phyloP scores from a whole-genome alignment of 2,329 filamentous ascomycete genomes.

The Paramyrothecium sp. region DNA sequence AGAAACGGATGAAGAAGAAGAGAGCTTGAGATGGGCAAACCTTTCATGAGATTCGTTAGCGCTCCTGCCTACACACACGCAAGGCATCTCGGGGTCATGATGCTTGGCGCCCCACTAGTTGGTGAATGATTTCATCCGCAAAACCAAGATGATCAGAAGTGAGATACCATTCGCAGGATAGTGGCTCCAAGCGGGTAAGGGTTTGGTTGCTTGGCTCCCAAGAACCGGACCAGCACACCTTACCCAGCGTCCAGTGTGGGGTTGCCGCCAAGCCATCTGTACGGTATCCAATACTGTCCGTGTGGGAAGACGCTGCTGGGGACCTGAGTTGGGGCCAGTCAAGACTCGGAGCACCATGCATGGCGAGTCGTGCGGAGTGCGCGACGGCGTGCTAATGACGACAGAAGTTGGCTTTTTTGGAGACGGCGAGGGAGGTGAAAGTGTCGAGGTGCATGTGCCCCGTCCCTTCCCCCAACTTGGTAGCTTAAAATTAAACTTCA shows the following conservation, averaged over 20 bases:
- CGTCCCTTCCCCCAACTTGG: no score
- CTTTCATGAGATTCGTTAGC: no score
- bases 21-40: no score
- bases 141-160: background rate
- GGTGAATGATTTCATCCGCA: background rate
- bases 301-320: no score
- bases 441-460: no score
- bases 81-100: background rate
- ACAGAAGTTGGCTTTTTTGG: no score
- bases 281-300: conserved; percentile 1
- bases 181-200: background rate
- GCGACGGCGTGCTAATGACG: no score
- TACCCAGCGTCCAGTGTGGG: conserved; percentile 2
- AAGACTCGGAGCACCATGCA: conserved; percentile 18
- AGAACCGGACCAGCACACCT: background rate
- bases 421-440: no score
- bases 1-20: background rate
- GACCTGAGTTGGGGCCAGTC: background rate
- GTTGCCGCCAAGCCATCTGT: conserved; percentile 1
- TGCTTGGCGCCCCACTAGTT: background rate
- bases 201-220: conserved; percentile 7
- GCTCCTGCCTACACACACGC: no score
- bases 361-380: conserved; percentile 10
- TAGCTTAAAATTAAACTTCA: no score
- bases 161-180: conserved; percentile 5